These are phyloP conservation scores for Acorus calamus DNA, from an alignment of 106 monocot species.

Conservation along the genomic window DNA sequence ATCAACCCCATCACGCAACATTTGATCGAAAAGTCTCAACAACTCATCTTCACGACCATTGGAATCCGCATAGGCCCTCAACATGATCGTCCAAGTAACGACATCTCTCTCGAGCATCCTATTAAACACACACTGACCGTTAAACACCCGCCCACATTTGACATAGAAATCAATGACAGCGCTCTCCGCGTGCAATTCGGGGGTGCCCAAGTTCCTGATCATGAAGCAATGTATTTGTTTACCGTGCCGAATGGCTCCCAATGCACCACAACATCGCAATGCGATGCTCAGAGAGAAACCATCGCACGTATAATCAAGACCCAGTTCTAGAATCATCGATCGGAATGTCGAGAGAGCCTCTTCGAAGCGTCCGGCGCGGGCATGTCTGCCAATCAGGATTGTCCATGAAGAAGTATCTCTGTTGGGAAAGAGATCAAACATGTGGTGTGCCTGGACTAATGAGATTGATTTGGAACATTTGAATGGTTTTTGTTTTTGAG, in stretches of 20 bases:
- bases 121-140: slow-evolving; percentile 37
- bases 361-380: no score
- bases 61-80: slow-evolving; percentile 19
- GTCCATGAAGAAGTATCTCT: no score
- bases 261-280: slow-evolving; percentile 26
- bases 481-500: no score
- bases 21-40: slow-evolving; percentile 22
- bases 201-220: slow-evolving; percentile 6
- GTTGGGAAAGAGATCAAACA: no score
- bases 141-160: slow-evolving; percentile 13
- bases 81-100: slow-evolving; percentile 45
- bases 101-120: slow-evolving; percentile 39
- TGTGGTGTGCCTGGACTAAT: no score
- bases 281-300: slow-evolving; percentile 10
- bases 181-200: slow-evolving; percentile 1
- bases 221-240: slow-evolving; percentile 30
- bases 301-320: not conserved
- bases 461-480: no score
- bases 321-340: no score
- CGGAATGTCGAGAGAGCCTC: no score
- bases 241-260: slow-evolving; percentile 22
- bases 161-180: slow-evolving; percentile 28
- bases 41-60: slow-evolving; percentile 11
- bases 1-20: slow-evolving; percentile 9
- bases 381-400: no score